Conservation (phyloP, 2,329 filamentous ascomycete genomes). For the Leptodontidium sp. region DNA sequence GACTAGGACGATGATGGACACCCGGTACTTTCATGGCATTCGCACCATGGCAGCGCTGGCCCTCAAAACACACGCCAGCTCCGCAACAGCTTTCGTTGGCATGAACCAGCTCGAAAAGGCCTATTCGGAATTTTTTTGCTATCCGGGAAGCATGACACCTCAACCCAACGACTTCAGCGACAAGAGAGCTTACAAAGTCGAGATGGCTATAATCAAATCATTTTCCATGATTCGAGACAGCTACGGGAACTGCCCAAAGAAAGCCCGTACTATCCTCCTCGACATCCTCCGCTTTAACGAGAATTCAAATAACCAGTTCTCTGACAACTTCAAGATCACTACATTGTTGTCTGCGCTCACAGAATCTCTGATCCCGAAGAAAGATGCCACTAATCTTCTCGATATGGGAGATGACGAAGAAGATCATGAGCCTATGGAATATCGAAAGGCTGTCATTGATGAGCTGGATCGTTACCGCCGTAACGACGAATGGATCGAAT, state of each 20-base stretch:
- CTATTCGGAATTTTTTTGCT: conserved; percentile 89
- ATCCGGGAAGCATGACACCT: conserved; percentile 79
- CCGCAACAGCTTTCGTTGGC: conserved; percentile 78
- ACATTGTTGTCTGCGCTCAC: conserved; percentile 74
- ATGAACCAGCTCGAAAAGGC: conserved; percentile 84
- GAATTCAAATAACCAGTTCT: conserved; percentile 88
- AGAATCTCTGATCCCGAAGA: conserved; percentile 62
- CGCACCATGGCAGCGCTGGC: conserved; percentile 84
- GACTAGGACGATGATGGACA: conserved; percentile 87
- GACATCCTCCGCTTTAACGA: conserved; percentile 94
- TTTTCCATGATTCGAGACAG: conserved; percentile 80
- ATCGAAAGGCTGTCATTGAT: conserved; percentile 58
- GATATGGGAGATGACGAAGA: conserved; percentile 53
- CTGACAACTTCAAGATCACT: conserved; percentile 89
- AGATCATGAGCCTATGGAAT: conserved; percentile 52
- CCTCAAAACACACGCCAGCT: conserved; percentile 77
- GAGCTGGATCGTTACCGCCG: conserved; percentile 73
- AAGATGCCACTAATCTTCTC: conserved; percentile 48
- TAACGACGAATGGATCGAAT: conserved; percentile 73
- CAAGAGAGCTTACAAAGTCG: conserved; percentile 83
- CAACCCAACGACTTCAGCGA: conserved; percentile 91
- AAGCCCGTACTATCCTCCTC: conserved; percentile 83
- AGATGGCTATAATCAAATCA: conserved; percentile 82
- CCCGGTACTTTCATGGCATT: conserved; percentile 92
- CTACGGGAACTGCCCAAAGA: conserved; percentile 78